A percentile compares a stretch with the other conserved stretches of the same genome.
These are phyloP conservation scores for Juglanconis sp. DNA, from an alignment of 2,329 filamentous ascomycete species.

Conservation along the genomic window DNA sequence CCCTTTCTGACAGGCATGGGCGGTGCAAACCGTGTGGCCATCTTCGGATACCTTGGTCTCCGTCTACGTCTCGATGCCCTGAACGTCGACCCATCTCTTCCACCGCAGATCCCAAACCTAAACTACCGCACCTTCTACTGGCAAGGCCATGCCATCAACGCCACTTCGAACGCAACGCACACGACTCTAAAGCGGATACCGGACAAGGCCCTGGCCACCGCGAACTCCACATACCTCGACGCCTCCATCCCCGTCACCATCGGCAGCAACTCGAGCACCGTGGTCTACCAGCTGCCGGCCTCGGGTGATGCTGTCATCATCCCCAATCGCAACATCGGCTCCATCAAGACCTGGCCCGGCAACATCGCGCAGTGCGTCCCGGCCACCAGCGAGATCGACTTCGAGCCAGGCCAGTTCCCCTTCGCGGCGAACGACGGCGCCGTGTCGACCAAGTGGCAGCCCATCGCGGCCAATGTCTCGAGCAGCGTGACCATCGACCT, in stretches of 20 bases:
- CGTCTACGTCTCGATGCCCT: conserved; percentile 12
- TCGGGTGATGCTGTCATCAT: conserved; percentile 49
- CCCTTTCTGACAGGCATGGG: conserved; percentile 14
- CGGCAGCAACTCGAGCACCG: conserved; percentile 38
- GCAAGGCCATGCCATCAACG: conserved; percentile 16
- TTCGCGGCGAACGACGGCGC: conserved; percentile 31
- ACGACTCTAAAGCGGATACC: conserved; percentile 20
- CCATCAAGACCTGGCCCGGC: conserved; percentile 49
- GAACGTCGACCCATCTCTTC: conserved; percentile 13
- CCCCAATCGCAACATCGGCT: conserved; percentile 55
- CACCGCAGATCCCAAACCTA: conserved; percentile 9
- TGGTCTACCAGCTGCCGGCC: conserved; percentile 41
- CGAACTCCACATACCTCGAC: conserved; percentile 51
- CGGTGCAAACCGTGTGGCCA: conserved; percentile 14
- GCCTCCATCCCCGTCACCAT: conserved; percentile 57
- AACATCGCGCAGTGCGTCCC: conserved; percentile 66
- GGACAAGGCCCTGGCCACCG: conserved; percentile 40
- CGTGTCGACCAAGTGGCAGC: conserved; percentile 17
- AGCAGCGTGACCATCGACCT: conserved; percentile 14
- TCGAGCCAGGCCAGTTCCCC: conserved; percentile 66
- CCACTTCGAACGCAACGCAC: conserved; percentile 28
- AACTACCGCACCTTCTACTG: conserved; percentile 18
- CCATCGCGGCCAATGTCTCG: conserved; percentile 9
- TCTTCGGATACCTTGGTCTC: conserved; percentile 15
- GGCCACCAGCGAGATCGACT: conserved; percentile 43